Conservation (phyloP, 805 yeast genomes). For the Lipomyces anomalus region DNA sequence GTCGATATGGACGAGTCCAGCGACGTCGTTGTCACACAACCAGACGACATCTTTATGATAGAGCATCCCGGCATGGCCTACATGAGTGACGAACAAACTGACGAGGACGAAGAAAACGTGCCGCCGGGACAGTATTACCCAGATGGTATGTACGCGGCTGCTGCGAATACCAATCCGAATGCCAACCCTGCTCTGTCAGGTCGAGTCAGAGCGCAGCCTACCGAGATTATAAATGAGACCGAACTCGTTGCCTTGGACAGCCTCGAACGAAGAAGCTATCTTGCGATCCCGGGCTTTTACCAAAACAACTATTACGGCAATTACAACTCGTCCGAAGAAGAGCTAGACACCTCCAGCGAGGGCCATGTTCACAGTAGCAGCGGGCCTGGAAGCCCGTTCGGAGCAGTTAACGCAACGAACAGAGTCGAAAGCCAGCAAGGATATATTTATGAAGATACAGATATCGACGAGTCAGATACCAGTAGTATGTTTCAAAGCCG, state of each 20-base stretch:
- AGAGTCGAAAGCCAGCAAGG: background rate
- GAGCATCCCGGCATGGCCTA: background rate
- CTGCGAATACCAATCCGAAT: too few relatives aligned
- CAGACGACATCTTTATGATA: too few relatives aligned
- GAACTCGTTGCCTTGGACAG: too few relatives aligned
- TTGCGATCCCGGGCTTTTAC: slow-evolving; percentile 18
- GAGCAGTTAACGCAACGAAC: background rate
- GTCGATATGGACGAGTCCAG: background rate
- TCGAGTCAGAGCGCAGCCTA: too few relatives aligned
- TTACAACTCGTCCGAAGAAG: slow-evolving; percentile 23
- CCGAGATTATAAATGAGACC: too few relatives aligned
- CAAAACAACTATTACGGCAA: slow-evolving; percentile 6
- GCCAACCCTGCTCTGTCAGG: too few relatives aligned
- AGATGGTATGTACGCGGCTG: too few relatives aligned
- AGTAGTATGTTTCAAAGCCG: too few relatives aligned
- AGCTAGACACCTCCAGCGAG: slow-evolving; percentile 15
- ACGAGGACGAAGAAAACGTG: too few relatives aligned
- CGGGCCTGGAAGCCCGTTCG: background rate
- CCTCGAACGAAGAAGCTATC: slow-evolving; percentile 1
- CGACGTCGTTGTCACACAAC: background rate
- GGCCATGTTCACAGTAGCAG: background rate
- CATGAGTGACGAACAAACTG: background rate
- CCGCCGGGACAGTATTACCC: too few relatives aligned
- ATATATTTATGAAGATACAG: background rate
- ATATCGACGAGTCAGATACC: background rate